A percentile compares a stretch with the other conserved stretches of the same genome.
Conservation (phyloP, 805 yeast species). For the Tetrapisispora nanseiensis region DNA sequence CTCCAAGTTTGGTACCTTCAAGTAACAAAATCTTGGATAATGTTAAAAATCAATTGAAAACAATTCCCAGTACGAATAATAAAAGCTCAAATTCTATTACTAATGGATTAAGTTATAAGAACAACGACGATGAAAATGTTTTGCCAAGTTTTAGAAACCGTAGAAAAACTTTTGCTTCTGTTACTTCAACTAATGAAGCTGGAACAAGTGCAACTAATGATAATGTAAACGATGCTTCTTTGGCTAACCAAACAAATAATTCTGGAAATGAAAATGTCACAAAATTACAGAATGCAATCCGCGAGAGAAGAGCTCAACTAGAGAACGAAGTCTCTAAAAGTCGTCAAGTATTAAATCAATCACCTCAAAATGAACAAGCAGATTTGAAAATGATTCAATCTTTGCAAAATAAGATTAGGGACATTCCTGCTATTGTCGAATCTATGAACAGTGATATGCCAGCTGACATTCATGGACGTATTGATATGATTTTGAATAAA, state of each 20-base stretch:
- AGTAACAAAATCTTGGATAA: conserved; percentile 64
- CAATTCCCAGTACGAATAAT: conserved; percentile 5
- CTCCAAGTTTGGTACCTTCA: conserved; percentile 85
- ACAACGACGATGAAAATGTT: conserved; percentile 63
- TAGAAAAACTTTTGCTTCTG: conserved; percentile 7
- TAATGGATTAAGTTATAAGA: conserved; percentile 46
- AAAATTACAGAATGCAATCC: conserved; percentile 23
- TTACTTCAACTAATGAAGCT: background rate
- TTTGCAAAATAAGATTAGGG: conserved; percentile 49
- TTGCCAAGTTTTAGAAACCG: conserved; percentile 57
- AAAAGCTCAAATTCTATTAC: conserved; percentile 1
- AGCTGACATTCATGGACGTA: conserved; percentile 41
- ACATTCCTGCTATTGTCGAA: conserved; percentile 31
- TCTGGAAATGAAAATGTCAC: background rate
- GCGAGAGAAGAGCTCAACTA: conserved; percentile 7
- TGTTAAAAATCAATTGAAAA: conserved; percentile 27
- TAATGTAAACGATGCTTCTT: background rate
- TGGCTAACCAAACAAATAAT: background rate
- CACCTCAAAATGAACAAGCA: conserved; percentile 7
- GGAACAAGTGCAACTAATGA: background rate
- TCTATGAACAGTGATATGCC: conserved; percentile 23
- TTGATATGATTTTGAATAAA: conserved; percentile 55
- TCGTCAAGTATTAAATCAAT: conserved; percentile 4
- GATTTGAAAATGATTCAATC: conserved; percentile 49
- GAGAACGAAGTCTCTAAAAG: background rate